A percentile compares a stretch with the other conserved stretches of the same genome.
Conservation (phyloP, 2,329 filamentous ascomycete species). For the Arthrobotrys sinensis region DNA sequence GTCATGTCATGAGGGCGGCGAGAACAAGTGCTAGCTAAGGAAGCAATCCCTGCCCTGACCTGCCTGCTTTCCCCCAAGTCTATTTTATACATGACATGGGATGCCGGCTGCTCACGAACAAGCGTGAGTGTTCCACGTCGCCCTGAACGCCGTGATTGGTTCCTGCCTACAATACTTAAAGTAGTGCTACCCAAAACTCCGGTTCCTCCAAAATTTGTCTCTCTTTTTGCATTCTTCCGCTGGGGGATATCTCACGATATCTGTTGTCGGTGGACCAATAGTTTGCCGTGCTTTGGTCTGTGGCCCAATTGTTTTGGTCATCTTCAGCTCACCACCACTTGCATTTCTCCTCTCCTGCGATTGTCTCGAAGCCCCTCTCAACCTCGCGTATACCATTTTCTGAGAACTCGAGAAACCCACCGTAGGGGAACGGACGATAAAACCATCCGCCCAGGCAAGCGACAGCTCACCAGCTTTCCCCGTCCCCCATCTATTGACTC, state of each 20-base stretch:
- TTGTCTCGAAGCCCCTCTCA: slow-evolving; percentile 30
- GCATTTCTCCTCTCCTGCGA: slow-evolving; percentile 31
- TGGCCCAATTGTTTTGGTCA: slow-evolving; percentile 51
- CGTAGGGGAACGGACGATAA: slow-evolving; percentile 47
- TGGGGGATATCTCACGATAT: slow-evolving; percentile 60
- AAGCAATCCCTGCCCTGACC: slow-evolving; percentile 34
- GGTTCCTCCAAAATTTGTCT: slow-evolving; percentile 60
- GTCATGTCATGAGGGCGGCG: slow-evolving; percentile 38
- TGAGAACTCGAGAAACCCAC: slow-evolving; percentile 23
- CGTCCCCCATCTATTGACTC: background rate
- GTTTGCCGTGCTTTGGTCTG: slow-evolving; percentile 43
- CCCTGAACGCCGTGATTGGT: slow-evolving; percentile 53
- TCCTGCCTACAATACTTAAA: slow-evolving; percentile 42
- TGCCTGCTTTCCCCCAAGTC: slow-evolving; percentile 41
- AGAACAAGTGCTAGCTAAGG: slow-evolving; percentile 6
- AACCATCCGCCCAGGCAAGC: slow-evolving; percentile 37
- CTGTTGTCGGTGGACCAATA: slow-evolving; percentile 54
- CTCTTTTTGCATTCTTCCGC: slow-evolving; percentile 59
- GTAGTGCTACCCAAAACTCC: slow-evolving; percentile 59
- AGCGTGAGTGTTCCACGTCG: slow-evolving; percentile 60
- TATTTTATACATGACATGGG: slow-evolving; percentile 43
- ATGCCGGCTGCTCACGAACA: slow-evolving; percentile 46
- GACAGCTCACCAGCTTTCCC: slow-evolving; percentile 19
- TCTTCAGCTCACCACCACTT: slow-evolving; percentile 53
- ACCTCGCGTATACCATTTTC: slow-evolving; percentile 26